Evolutionary conservation across 179 eudicot genomes (phyloP).

Genomic region (Vitellaria paradoxa): DNA sequence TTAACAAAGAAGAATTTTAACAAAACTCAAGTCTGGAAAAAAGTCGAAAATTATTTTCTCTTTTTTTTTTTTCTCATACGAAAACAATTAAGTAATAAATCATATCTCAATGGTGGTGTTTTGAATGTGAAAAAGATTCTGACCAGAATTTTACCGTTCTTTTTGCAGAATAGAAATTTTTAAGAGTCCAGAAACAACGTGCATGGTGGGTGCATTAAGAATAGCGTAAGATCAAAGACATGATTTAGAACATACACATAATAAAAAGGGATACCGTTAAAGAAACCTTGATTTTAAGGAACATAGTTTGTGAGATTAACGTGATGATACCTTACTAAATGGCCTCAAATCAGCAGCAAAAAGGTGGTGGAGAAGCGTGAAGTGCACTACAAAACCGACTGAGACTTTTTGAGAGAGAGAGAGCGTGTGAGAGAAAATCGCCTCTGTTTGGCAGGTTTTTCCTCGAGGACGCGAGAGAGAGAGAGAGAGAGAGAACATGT

Average conservation of each 20-base stretch:
- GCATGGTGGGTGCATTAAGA: constrained; percentile 12
- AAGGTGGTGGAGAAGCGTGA: constrained; percentile 11
- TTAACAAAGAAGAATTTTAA: neutral
- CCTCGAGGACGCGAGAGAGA: too few species aligned
- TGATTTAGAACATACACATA: constrained; percentile 10
- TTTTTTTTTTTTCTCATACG: neutral
- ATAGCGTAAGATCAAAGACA: constrained; percentile 33
- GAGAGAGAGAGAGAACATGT: too few species aligned
- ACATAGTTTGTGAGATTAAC: constrained; percentile 20
- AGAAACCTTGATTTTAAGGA: constrained; percentile 26
- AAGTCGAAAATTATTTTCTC: neutral
- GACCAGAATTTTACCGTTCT: constrained; percentile 4
- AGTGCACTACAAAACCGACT: neutral
- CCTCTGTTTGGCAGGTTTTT: neutral
- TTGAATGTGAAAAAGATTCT: constrained; percentile 9
- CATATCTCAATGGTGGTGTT: neutral
- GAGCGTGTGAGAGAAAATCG: neutral
- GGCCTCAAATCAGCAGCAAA: constrained; percentile 17
- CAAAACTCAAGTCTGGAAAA: constrained; percentile 16
- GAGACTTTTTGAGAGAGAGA: neutral
- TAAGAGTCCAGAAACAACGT: constrained; percentile 27
- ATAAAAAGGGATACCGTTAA: too few species aligned
- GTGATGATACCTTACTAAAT: constrained; percentile 23
- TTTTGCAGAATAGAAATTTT: constrained; percentile 15
- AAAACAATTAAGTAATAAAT: too few species aligned